A percentile compares a stretch with the other conserved stretches of the same genome.
These are phyloP conservation scores for Phaffomyces opuntiae DNA, from an alignment of 805 yeast genomes.

Conservation along the genomic window DNA sequence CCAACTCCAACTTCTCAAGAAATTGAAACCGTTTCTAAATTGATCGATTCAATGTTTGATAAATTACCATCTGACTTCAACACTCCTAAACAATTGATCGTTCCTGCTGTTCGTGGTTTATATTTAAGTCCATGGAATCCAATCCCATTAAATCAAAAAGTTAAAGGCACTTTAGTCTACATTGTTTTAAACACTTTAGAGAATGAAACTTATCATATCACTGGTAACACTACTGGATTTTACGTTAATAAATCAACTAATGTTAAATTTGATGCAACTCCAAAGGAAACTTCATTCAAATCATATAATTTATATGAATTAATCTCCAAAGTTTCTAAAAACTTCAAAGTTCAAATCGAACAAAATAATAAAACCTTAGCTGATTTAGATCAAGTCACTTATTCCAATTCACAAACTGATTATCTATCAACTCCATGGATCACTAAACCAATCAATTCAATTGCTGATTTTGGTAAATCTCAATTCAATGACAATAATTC, in stretches of 20 bases:
- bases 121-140: constrained; percentile 83
- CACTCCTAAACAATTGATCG: constrained; percentile 12
- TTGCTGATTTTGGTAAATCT: constrained; percentile 24
- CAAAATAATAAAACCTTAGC: constrained; percentile 41
- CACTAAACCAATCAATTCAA: constrained; percentile 16
- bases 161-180: constrained; percentile 78
- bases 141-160: constrained; percentile 53
- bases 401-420: constrained; percentile 53
- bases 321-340: constrained; percentile 58
- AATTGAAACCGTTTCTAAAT: constrained; percentile 12
- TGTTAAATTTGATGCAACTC: constrained; percentile 62
- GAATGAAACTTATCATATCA: constrained; percentile 69
- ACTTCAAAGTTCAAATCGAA: constrained; percentile 45
- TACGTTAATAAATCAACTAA: constrained; percentile 65
- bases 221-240: constrained; percentile 76
- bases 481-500: constrained; percentile 16
- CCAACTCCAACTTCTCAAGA: constrained; percentile 24
- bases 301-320: constrained; percentile 50
- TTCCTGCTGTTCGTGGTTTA: constrained; percentile 48
- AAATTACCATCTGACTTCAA: constrained; percentile 19
- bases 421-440: constrained; percentile 76
- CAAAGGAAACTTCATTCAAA: constrained; percentile 24
- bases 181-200: constrained; percentile 72
- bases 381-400: constrained; percentile 44
- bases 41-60: constrained; percentile 14